Evolutionary conservation across 208 protist genomes (phyloP).

Genomic region (Phytomonas sp.): DNA sequence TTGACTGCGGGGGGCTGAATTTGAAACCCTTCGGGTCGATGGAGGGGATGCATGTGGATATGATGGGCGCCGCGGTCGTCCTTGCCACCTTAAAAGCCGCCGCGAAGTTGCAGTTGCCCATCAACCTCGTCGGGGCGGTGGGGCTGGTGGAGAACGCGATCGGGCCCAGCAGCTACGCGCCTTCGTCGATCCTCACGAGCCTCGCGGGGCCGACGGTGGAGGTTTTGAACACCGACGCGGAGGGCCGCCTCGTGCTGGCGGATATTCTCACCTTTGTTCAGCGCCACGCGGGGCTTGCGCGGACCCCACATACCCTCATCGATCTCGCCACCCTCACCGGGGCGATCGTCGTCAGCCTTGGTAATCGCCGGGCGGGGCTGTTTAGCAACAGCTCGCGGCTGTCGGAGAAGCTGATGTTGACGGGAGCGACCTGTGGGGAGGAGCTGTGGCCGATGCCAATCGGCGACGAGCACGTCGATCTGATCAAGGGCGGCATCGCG

Average conservation of each 20-base stretch:
- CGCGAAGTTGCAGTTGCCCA: conserved; percentile 42
- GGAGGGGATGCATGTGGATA: conserved; percentile 91
- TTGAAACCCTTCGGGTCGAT: conserved; percentile 86
- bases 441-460: conserved; percentile 87
- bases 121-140: conserved; percentile 76
- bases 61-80: conserved; percentile 85
- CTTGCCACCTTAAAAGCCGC: conserved; percentile 69
- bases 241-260: conserved; percentile 87
- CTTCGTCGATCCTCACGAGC: conserved; percentile 75
- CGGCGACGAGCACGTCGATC: conserved; percentile 57
- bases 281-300: conserved; percentile 44
- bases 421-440: conserved; percentile 51
- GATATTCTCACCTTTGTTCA: conserved; percentile 87
- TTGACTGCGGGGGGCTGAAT: conserved; percentile 88
- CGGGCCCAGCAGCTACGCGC: conserved; percentile 64
- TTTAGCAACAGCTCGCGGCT: conserved; percentile 47
- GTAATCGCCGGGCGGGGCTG: conserved; percentile 64
- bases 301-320: conserved; percentile 60
- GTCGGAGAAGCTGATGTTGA: conserved; percentile 31
- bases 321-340: conserved; percentile 90
- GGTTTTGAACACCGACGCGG: conserved; percentile 89
- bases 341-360: conserved; percentile 69
- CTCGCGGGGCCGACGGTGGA: conserved; percentile 80
- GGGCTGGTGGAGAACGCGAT: conserved; percentile 87
- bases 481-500: conserved; percentile 60